Conservation (phyloP, 2,329 filamentous ascomycete genomes). For the Microdochium nivale region DNA sequence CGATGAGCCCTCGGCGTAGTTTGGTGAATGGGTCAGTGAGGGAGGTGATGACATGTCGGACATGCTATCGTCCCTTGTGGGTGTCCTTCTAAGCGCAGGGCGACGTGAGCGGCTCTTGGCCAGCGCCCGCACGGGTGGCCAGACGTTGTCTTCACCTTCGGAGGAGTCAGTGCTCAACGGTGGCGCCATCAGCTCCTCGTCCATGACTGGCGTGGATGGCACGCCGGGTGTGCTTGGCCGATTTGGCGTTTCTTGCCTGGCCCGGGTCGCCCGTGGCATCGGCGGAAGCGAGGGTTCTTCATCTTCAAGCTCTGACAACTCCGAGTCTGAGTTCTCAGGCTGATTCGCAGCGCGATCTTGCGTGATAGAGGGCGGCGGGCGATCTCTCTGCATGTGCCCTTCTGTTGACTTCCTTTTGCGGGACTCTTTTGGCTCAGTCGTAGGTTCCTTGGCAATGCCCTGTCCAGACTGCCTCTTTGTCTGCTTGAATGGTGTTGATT, state of each 20-base stretch:
- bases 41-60: slow-evolving; percentile 55
- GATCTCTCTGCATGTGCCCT: slow-evolving; percentile 23
- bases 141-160: slow-evolving; percentile 32
- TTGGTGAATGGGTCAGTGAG: slow-evolving; percentile 59
- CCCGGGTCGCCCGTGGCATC: slow-evolving; percentile 7
- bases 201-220: slow-evolving; percentile 31
- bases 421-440: slow-evolving; percentile 22
- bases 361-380: slow-evolving; percentile 24
- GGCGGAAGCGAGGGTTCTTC: slow-evolving; percentile 13
- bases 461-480: slow-evolving; percentile 24
- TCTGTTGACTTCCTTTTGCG: slow-evolving; percentile 51
- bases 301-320: slow-evolving; percentile 10
- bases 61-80: slow-evolving; percentile 28
- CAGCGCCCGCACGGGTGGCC: slow-evolving; percentile 44
- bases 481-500: slow-evolving; percentile 56
- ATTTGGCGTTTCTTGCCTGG: slow-evolving; percentile 8
- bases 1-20: slow-evolving; percentile 28
- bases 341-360: slow-evolving; percentile 13
- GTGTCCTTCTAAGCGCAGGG: slow-evolving; percentile 22
- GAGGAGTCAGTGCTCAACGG: slow-evolving; percentile 44
- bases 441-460: slow-evolving; percentile 17
- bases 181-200: slow-evolving; percentile 44
- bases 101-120: slow-evolving; percentile 31
- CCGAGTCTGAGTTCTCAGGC: slow-evolving; percentile 6
- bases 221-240: slow-evolving; percentile 15